Evolutionary conservation across 192 early-diverging fungal genomes (phyloP), one percentile per base, ranked within the genome.

Genomic region (Kickxella alabastrina): DNA sequence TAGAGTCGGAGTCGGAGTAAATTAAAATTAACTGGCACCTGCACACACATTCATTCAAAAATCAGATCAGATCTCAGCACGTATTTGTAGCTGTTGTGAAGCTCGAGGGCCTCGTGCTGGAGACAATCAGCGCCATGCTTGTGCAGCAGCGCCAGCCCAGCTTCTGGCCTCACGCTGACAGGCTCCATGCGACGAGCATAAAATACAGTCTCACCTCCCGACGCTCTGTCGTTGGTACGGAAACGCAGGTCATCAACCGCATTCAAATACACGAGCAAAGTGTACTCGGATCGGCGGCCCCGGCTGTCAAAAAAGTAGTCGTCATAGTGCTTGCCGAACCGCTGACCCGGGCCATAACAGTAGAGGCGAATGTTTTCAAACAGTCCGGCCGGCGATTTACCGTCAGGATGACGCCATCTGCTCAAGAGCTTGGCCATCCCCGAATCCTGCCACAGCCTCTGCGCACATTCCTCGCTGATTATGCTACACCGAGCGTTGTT

Each of bases 101-200:
- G 72, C 36, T 71, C 74, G 34, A 73, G 53, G 0, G 68, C 80
- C 27, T 84, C 82, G 63, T 84, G 82, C 50, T 80, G 65, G 31
- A 84, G 70, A 46, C 82, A 84, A 47, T 80, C 77, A 4, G 78
- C 80, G 2, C 82, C 82, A 48, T 84, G 82, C 43, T 77, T 75
- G 62, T 84, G 82, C 8, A 84, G 62, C 49, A 84, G 65, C 22
- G 80, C 60, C 44, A 80, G 51, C 7, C 82, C 82, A 2, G 59
- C 44, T n/a, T 78, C 76, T 6, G 82, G 82, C 19, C 72, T 79
- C 24, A 83, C 65, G 15, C 73, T 66, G 10, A 79, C 74, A 2
- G 71, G 76, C 10, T 60, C 62, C 54, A 75, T 81, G n/a, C 70
- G 68, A 8, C 76, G 57, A 25, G 56, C 57, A 40, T 83, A 78